Conservation (phyloP, 768 basidiomycete genomes). For the Leccinum olivaceopallidum region DNA sequence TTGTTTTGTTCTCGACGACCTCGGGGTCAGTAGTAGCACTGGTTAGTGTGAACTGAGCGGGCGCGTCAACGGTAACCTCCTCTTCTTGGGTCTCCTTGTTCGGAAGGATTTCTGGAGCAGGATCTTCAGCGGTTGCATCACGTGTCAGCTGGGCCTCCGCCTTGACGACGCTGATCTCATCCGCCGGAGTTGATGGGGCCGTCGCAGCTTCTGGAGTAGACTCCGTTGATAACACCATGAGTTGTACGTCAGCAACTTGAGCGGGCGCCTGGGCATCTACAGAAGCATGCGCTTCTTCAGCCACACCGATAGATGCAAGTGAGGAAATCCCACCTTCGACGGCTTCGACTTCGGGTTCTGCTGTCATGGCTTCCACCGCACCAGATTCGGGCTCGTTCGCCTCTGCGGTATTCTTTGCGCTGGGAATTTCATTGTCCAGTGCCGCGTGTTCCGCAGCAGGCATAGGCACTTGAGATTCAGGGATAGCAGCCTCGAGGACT, state of each 20-base stretch:
- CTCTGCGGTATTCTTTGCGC: neutral
- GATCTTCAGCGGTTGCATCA: neutral
- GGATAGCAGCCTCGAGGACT: neutral
- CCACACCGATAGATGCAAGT: neutral
- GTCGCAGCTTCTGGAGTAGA: constrained; percentile 6
- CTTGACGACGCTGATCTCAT: constrained; percentile 1
- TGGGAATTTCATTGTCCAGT: constrained; percentile 10
- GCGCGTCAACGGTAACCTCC: neutral
- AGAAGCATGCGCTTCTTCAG: neutral
- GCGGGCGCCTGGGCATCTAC: constrained; percentile 9
- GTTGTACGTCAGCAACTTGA: neutral
- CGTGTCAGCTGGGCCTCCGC: neutral
- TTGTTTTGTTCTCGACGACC: neutral
- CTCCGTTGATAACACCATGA: neutral
- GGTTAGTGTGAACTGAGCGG: neutral
- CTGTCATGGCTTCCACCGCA: neutral
- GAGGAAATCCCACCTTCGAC: neutral
- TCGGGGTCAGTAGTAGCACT: neutral
- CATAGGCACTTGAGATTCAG: neutral
- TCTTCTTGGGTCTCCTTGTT: constrained; percentile 4
- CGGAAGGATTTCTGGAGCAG: neutral
- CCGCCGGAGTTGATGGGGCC: neutral
- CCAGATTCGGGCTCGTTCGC: neutral
- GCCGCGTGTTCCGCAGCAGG: constrained; percentile 1
- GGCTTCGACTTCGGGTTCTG: neutral